These are phyloP conservation scores for Viola odorata DNA, from an alignment of 345 rosid genomes.

Conservation along the genomic window DNA sequence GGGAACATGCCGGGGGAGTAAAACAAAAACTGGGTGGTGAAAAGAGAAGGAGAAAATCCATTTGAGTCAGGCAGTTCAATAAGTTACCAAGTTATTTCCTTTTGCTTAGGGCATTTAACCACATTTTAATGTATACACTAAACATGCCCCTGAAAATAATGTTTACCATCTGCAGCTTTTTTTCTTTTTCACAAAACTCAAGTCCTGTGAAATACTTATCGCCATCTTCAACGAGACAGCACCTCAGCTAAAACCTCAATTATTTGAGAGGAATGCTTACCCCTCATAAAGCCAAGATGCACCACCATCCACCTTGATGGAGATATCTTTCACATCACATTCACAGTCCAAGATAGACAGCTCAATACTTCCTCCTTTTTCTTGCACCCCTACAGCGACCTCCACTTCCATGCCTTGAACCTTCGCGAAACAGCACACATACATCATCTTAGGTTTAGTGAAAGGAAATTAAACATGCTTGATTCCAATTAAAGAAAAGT, in stretches of 20 bases:
- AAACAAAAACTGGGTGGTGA: not conserved
- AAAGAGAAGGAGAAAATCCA: not conserved
- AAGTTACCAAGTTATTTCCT: too few species aligned
- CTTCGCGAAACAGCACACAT: constrained; percentile 27
- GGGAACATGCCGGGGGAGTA: not conserved
- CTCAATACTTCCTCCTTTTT: constrained; percentile 44
- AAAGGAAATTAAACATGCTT: not conserved
- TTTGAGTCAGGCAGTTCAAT: not conserved
- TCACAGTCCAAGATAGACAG: constrained; percentile 36
- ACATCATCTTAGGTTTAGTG: not conserved
- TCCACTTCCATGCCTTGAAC: constrained; percentile 58
- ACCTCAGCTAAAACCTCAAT: not conserved
- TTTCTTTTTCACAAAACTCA: too few species aligned
- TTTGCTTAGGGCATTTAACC: too few species aligned
- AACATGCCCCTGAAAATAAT: too few species aligned
- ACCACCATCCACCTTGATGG: constrained; percentile 61
- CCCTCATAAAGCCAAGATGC: constrained; percentile 84
- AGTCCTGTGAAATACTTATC: too few species aligned
- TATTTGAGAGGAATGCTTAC: constrained; percentile 26
- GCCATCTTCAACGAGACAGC: too few species aligned
- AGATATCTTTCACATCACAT: constrained; percentile 51
- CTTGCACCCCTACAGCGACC: constrained; percentile 26
- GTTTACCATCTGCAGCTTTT: too few species aligned
- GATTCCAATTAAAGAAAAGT: not conserved
- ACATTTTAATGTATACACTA: too few species aligned